Evolutionary conservation across 129 eudicot genomes (phyloP), one percentile per base, ranked within the genome.

Genomic region (Solidago caesia): DNA sequence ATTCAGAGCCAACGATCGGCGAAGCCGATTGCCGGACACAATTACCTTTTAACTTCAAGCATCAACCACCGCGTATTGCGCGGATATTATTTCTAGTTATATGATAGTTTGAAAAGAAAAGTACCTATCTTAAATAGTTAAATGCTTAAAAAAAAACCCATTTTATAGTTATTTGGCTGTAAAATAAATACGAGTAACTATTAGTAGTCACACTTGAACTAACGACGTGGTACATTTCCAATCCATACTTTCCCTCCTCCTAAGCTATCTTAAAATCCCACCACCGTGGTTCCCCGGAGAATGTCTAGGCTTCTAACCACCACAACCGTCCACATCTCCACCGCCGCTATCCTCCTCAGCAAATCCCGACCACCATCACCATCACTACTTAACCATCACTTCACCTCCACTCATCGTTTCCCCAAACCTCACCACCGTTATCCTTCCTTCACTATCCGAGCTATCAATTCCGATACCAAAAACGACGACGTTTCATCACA

Each of bases 321-420:
- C 74, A 57, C 83, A 74, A 49, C 76, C 76, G 62, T 72, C 73
- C 73, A 79, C 74, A 79, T 79, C 77, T 79, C 83, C 74, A 53
- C 78, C 44, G 63, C 74, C 45, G 72, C 39, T 33, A 33, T 33
- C 39, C 39, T 79, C 82, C 73, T 79, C 62, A 64, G 73, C 53
- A 79, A 55, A 64, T 72, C 82, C 59, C 78, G 82, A 5, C 49
- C 82, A 39, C 60, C 49, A 3, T 29, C 33, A 11, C 52, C 71
- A 48, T 46, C 64, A 15, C 56, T 21, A 21, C 21, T 21, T 21
- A 21, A 69, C 33, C 68, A 63, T 56, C 33, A 33, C 44, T 21
- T 39, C 44, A 61, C 66, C 29, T 61, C 26, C 66, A 26, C 4
- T 10, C 66, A 43, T 25, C 70, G 7, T 55, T 45, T 42, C 14